A percentile compares a stretch with the other conserved stretches of the same genome.
phyloP scores from a whole-genome alignment of 192 early-diverging fungal genomes.

The Fimicolochytrium jonesii region DNA sequence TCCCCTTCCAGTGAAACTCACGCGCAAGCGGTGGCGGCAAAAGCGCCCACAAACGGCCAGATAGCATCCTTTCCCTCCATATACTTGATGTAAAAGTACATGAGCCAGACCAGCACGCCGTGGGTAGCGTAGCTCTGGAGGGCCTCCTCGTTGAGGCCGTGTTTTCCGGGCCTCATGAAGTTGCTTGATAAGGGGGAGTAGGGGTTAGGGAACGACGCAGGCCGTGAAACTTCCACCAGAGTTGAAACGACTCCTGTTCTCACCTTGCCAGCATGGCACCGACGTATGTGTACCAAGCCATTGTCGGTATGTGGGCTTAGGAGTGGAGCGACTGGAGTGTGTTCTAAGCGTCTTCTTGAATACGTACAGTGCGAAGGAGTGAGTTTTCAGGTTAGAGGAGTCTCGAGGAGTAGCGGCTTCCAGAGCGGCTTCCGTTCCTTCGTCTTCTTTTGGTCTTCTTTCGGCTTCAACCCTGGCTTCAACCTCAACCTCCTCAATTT shows the following conservation, averaged over 20 bases:
- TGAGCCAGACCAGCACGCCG: not conserved
- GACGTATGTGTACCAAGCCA: not conserved
- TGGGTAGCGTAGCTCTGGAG: conserved; percentile 10
- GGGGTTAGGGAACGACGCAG: not conserved
- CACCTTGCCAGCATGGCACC: conserved; percentile 1
- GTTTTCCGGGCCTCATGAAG: conserved; percentile 13
- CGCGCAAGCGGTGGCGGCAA: not conserved
- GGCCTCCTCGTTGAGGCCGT: conserved; percentile 5
- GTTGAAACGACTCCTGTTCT: not conserved
- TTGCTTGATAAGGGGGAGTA: not conserved
- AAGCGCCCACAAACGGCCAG: not conserved
- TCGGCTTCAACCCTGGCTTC: too few species aligned
- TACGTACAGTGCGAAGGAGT: too few species aligned
- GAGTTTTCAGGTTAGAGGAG: too few species aligned
- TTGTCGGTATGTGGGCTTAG: not conserved
- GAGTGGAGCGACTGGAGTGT: too few species aligned
- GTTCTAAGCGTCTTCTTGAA: too few species aligned
- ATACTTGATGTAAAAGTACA: conserved; percentile 12
- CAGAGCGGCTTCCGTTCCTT: too few species aligned
- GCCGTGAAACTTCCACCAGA: not conserved
- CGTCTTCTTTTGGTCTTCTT: too few species aligned
- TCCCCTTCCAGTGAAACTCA: too few species aligned
- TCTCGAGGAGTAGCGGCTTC: too few species aligned
- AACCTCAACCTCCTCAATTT: too few species aligned
- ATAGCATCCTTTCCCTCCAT: conserved; percentile 1